These are phyloP conservation scores for Eucalyptus pauciflora DNA, from an alignment of 345 rosid species.

Conservation along the genomic window DNA sequence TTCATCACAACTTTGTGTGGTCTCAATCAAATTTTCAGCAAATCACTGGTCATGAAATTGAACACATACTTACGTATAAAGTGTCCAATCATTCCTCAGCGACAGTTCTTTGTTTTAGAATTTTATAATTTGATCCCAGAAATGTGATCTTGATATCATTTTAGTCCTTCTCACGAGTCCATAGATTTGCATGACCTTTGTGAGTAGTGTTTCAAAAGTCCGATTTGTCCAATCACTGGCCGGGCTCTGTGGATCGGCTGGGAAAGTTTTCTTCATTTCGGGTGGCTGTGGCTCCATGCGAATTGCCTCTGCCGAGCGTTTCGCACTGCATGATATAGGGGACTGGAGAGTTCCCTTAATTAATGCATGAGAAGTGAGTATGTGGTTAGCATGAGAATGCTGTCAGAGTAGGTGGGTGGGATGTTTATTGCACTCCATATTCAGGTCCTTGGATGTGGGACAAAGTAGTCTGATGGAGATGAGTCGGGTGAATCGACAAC, in stretches of 20 bases:
- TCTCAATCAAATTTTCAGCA: background rate
- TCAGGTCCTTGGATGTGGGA: background rate
- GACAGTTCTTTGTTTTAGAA: background rate
- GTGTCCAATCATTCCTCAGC: fast-evolving
- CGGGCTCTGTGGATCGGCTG: slow-evolving; percentile 9
- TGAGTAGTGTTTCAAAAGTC: background rate
- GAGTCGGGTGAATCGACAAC: background rate
- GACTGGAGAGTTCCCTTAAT: slow-evolving; percentile 5
- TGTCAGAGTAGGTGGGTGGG: background rate
- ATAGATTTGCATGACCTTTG: background rate
- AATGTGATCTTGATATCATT: background rate
- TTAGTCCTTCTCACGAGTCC: fast-evolving
- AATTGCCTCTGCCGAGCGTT: background rate
- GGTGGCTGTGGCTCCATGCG: background rate
- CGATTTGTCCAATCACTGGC: background rate
- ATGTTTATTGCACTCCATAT: background rate
- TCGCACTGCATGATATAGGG: background rate
- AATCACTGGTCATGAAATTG: background rate
- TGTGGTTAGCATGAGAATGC: slow-evolving; percentile 28
- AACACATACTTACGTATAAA: fast-evolving
- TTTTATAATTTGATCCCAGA: background rate
- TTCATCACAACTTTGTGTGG: background rate
- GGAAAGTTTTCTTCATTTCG: slow-evolving; percentile 13
- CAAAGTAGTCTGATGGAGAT: background rate
- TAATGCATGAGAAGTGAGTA: slow-evolving; percentile 34